These are phyloP conservation scores for Hyphopichia pseudoburtonii DNA, from an alignment of 1,139 yeast species.

Conservation along the genomic window DNA sequence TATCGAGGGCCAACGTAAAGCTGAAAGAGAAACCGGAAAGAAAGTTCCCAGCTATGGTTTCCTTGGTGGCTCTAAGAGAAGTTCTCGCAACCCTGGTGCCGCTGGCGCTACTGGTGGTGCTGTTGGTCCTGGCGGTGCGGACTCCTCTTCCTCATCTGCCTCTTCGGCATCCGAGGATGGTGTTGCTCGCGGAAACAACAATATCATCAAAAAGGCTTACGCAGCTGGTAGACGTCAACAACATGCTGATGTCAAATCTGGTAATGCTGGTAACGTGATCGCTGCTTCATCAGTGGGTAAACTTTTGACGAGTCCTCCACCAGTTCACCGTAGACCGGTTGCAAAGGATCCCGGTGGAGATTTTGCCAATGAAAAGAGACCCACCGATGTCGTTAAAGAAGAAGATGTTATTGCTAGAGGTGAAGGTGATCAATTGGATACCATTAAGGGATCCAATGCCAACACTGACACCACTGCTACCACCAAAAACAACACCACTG, in stretches of 20 bases:
- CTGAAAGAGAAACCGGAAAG: conserved; percentile 13
- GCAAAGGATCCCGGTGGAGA: conserved; percentile 32
- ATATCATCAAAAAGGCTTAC: conserved; percentile 2
- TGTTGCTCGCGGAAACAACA: not conserved
- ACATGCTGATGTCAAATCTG: not conserved
- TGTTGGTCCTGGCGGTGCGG: conserved; percentile 4
- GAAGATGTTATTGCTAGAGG: conserved; percentile 1
- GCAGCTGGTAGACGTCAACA: not conserved
- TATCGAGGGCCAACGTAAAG: conserved; percentile 23
- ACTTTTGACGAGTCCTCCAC: conserved; percentile 33
- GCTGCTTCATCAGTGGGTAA: conserved; percentile 28
- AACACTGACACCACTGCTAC: conserved; percentile 6
- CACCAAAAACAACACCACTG: conserved; percentile 6
- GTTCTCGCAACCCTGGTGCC: not conserved
- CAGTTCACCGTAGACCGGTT: conserved; percentile 27
- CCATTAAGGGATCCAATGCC: conserved; percentile 2
- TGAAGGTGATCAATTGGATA: conserved; percentile 1
- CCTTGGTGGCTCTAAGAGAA: not conserved
- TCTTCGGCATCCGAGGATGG: not conserved
- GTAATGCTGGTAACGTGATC: conserved; percentile 8
- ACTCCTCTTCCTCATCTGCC: not conserved
- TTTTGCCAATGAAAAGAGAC: conserved; percentile 31
- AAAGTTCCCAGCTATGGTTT: conserved; percentile 13
- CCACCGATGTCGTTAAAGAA: conserved; percentile 19
- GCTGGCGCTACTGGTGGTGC: not conserved